Evolutionary conservation across 2,329 filamentous ascomycete genomes (phyloP), one percentile per base, ranked within the genome.

Genomic region (Aspergillus clavatus): DNA sequence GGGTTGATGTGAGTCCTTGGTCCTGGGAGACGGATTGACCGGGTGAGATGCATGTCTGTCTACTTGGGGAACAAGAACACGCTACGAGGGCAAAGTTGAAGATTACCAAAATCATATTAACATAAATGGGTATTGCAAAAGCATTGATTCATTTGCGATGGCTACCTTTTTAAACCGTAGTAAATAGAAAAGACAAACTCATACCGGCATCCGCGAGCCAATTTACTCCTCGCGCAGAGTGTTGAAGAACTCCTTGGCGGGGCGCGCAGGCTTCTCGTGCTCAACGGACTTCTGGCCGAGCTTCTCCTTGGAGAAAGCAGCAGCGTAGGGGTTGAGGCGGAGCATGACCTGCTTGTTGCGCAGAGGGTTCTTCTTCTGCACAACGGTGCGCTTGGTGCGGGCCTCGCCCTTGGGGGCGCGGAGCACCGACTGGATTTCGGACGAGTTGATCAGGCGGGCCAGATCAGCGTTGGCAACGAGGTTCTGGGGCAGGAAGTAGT

Each of bases 361-460:
- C 62, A 98, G 89, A 68, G 93, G 93, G 83, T 98, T 98, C 90
- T 97, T 97, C 89, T 98, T 98, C 83, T 96, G 91, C 61, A 95
- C 89, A 68, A 81, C 77, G 61, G 80, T 77, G 70, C 93, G 88
- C 84, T 96, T 96, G 75, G 89, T 94, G 69, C 83, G 76, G 69
- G 89, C 83, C 62, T 86, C 83, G 64, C 93, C 93, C 81, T 90
- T 93, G 74, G 90, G 89, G 52, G 86, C 89, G 65, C 87, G 84
- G 68, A 98, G 83, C 49, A 95, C 91, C 74, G 85, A 87, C 85
- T 98, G 93, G 74, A 97, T 86, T 80, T 98, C 93, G 68, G 88
- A 89, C 68, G 86, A 91, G 89, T 98, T 98, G 86, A 98, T 98
- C 69, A 98, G 83, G 76, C 94, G 93, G 77, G 83, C 83, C 65